Evolutionary conservation across 352 stramenopile species (phyloP).

Genomic region (Phytophthora sp.): DNA sequence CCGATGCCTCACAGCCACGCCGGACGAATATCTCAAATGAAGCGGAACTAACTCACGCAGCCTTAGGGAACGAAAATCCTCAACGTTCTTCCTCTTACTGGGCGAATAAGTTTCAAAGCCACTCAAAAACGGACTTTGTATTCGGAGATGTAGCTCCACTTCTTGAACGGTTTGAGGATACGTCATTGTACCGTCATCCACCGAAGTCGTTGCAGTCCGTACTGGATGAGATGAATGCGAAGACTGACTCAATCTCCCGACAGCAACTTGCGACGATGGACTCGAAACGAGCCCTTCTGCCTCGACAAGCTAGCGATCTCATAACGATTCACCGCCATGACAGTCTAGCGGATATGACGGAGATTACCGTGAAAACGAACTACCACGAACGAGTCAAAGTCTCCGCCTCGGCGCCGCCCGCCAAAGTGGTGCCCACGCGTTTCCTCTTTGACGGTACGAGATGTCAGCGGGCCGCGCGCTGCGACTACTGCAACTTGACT

Average conservation of each 20-base stretch:
- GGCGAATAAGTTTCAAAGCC: slow-evolving; percentile 34
- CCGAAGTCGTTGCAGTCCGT: slow-evolving; percentile 40
- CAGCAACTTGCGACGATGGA: neutral
- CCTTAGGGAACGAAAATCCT: neutral
- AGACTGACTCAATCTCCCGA: neutral
- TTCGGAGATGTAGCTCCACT: slow-evolving; percentile 36
- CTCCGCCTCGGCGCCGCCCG: slow-evolving; percentile 15
- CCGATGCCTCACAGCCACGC: neutral
- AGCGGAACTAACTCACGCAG: neutral
- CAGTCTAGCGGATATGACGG: slow-evolving; percentile 21
- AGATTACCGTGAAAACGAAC: slow-evolving; percentile 18
- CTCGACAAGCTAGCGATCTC: slow-evolving; percentile 30
- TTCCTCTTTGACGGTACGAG: slow-evolving; percentile 60
- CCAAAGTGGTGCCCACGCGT: slow-evolving; percentile 43
- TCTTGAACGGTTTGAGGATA: slow-evolving; percentile 45
- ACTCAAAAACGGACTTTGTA: slow-evolving; percentile 45
- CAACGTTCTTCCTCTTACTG: slow-evolving; percentile 25
- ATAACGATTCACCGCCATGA: slow-evolving; percentile 5
- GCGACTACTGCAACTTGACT: slow-evolving; percentile 67
- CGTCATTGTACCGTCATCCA: slow-evolving; percentile 38
- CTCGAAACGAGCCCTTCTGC: slow-evolving; percentile 5
- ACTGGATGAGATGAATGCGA: slow-evolving; percentile 39
- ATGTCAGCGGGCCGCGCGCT: slow-evolving; percentile 47
- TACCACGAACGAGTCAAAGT: slow-evolving; percentile 6
- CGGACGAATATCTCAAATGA: neutral